A percentile compares a stretch with the other conserved stretches of the same genome.
phyloP scores from a whole-genome alignment of 2,329 filamentous ascomycete species.

The Furcasterigmium sp. region DNA sequence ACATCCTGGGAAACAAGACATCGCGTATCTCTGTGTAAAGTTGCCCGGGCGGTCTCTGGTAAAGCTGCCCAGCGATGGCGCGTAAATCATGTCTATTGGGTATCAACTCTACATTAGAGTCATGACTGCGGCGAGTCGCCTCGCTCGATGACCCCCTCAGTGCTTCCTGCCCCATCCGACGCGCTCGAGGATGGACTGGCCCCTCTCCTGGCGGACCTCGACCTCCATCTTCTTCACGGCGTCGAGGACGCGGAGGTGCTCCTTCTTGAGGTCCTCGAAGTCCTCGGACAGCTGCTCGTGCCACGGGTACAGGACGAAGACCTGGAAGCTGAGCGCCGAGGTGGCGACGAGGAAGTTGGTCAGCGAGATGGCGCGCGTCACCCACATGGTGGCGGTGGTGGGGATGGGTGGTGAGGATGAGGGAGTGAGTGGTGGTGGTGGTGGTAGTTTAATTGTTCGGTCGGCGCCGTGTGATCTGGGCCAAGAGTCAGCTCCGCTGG shows the following conservation, averaged over 20 bases:
- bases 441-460: neutral
- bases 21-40: too few relatives aligned
- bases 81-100: too few relatives aligned
- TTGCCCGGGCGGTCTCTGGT: too few relatives aligned
- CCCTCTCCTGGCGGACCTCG: constrained; percentile 9
- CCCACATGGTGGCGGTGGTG: constrained; percentile 18
- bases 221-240: constrained; percentile 22
- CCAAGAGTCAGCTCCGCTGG: neutral
- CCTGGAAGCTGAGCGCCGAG: constrained; percentile 61
- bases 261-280: constrained; percentile 53
- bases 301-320: constrained; percentile 67
- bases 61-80: too few relatives aligned
- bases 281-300: constrained; percentile 60
- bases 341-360: constrained; percentile 63
- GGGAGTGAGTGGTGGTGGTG: neutral
- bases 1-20: too few relatives aligned
- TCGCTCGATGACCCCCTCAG: neutral
- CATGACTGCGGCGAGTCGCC: neutral
- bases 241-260: constrained; percentile 43
- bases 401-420: neutral
- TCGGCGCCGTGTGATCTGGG: neutral
- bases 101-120: too few relatives aligned
- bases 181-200: constrained; percentile 10
- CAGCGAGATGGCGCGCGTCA: constrained; percentile 46
- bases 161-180: constrained; percentile 7